These are phyloP conservation scores for Fusarium sublunatum DNA, from an alignment of 2,329 filamentous ascomycete genomes.

Conservation along the genomic window DNA sequence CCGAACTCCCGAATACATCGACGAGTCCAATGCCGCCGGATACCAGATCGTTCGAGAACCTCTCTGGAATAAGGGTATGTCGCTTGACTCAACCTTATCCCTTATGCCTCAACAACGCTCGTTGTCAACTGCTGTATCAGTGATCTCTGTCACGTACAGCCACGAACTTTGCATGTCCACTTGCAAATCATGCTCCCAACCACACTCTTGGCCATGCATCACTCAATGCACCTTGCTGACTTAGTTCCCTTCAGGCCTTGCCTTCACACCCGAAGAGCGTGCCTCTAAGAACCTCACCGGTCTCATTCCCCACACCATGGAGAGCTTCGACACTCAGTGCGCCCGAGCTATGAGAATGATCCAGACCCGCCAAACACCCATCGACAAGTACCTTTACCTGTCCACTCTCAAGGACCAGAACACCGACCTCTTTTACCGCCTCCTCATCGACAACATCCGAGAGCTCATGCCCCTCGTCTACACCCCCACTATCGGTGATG, in stretches of 20 bases:
- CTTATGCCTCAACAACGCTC: slow-evolving; percentile 20
- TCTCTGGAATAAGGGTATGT: slow-evolving; percentile 73
- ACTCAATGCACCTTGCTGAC: slow-evolving; percentile 23
- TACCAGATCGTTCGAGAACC: slow-evolving; percentile 72
- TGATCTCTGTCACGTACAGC: slow-evolving; percentile 4
- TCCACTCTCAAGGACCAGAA: slow-evolving; percentile 80
- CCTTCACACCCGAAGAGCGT: slow-evolving; percentile 73
- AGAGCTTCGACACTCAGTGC: slow-evolving; percentile 69
- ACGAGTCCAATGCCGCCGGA: slow-evolving; percentile 64
- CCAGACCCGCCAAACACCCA: slow-evolving; percentile 72
- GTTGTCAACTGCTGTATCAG: slow-evolving; percentile 25
- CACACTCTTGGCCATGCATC: neutral
- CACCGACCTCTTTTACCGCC: slow-evolving; percentile 83
- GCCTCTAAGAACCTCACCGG: slow-evolving; percentile 73
- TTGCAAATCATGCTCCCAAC: neutral
- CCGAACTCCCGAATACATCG: slow-evolving; percentile 64
- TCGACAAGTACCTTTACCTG: slow-evolving; percentile 88
- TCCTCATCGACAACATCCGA: slow-evolving; percentile 80
- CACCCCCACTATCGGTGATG: slow-evolving; percentile 92
- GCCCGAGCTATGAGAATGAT: slow-evolving; percentile 80
- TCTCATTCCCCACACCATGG: slow-evolving; percentile 72
- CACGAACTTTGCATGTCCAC: neutral
- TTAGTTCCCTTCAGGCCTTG: slow-evolving; percentile 60
- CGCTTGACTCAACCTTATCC: slow-evolving; percentile 20
- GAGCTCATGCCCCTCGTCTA: slow-evolving; percentile 88